A percentile compares a stretch with the other conserved stretches of the same genome.
Conservation (phyloP, 441 rosid species). For the Pelargonium hybrid region DNA sequence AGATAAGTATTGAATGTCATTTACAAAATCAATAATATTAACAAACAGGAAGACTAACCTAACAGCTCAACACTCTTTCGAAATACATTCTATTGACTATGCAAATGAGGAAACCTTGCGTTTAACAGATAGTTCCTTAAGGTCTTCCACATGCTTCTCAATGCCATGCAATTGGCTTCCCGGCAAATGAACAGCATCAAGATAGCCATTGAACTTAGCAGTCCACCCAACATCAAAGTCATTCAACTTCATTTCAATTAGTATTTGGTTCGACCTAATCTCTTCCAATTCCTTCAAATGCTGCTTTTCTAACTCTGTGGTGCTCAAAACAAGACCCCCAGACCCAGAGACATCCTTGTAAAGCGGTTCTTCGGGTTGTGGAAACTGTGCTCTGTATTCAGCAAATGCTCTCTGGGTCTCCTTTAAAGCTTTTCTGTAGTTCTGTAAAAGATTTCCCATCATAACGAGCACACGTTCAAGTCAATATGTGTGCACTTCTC, state of each 20-base stretch:
- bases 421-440: conserved; percentile 66
- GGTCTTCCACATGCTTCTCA: conserved; percentile 31
- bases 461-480: conserved; percentile 59
- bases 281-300: conserved; percentile 57
- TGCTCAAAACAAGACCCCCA: conserved; percentile 77
- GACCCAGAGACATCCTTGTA: conserved; percentile 66
- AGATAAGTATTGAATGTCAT: neutral
- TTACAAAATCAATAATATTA: neutral
- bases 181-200: conserved; percentile 24
- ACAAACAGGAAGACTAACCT: neutral
- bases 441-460: conserved; percentile 56
- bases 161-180: conserved; percentile 26
- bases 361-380: conserved; percentile 48
- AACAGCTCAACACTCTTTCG: conserved; percentile 18
- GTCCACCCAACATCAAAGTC: conserved; percentile 41
- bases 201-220: conserved; percentile 26
- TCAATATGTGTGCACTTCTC: conserved; percentile 39
- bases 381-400: conserved; percentile 52
- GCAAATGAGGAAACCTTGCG: conserved; percentile 15
- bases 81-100: conserved; percentile 22
- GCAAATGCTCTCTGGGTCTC: conserved; percentile 45
- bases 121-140: conserved; percentile 29
- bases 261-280: conserved; percentile 24
- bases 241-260: conserved; percentile 35
- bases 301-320: conserved; percentile 53